Evolutionary conservation across 768 basidiomycete genomes (phyloP), one percentile per base, ranked within the genome.

Genomic region (Mrakia blollopis): DNA sequence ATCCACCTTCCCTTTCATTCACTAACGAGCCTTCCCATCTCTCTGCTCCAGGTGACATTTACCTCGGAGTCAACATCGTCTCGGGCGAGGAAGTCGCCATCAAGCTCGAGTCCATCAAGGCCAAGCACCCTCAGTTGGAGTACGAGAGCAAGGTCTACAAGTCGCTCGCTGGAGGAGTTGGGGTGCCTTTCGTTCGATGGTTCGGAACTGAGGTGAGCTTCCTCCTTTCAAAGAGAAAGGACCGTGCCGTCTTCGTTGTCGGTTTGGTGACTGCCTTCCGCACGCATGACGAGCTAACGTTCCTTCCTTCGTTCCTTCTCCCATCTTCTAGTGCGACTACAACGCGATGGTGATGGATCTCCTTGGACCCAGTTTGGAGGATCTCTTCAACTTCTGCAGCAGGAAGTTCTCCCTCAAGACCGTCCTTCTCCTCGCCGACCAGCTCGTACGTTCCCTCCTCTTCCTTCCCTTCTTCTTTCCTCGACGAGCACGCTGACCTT

Each of bases 301-400:
- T 63, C 23, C 25, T 28, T 44, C n/a, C 23, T 44, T n/a, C 32
- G 23, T 14, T 67, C n/a, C 28, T 50, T 57, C 30, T 25, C 47
- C 11, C 50, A 11, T 37, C 13, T 52, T n/a, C 14, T 57, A 99
- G 85, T 99, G 97, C 85, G 96, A 99, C 84, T 99, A 98, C 88
- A 98, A 98, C 78, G 97, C 97, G 67, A 99, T 99, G 97, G 97
- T 99, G 75, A 86, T 99, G 81, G 97, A 98, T 85, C 90, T 98
- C 74, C 89, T 98, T 41, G 94, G 84, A 57, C 84, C 84, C 23
- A 85, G 84, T 61, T 82, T 85, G 74, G 85, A 86, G 80, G 85
- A 86, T 79, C 82, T 86, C 30, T 85, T 85, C 84, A 85, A 85
- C 83, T 85, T 86, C 81, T 84, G 81, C 81, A 78, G 61, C 85